These are phyloP conservation scores for Pelargonium myrrhifolium DNA, from an alignment of 441 rosid species.

Conservation along the genomic window DNA sequence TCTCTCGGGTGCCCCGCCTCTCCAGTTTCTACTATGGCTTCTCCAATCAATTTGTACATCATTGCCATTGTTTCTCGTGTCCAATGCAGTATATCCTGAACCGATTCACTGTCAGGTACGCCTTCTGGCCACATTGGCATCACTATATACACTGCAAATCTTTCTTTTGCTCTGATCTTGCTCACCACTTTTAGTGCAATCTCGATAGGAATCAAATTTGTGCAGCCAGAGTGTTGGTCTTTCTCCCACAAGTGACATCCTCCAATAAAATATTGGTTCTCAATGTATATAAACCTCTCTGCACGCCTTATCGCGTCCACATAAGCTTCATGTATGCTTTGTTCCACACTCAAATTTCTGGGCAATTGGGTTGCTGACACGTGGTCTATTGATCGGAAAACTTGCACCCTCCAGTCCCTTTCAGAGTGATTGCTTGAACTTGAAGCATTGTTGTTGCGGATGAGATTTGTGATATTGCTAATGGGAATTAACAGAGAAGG, in stretches of 20 bases:
- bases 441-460: constrained; percentile 17
- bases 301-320: constrained; percentile 68
- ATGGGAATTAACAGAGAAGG: constrained; percentile 43
- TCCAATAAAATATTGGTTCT: constrained; percentile 83
- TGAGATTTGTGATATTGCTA: constrained; percentile 35
- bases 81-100: constrained; percentile 82
- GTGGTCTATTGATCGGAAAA: constrained; percentile 66
- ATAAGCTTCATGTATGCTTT: constrained; percentile 73
- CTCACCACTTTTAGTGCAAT: constrained; percentile 60
- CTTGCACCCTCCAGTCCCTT: constrained; percentile 70
- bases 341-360: constrained; percentile 43
- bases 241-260: constrained; percentile 73
- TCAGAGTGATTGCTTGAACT: constrained; percentile 24
- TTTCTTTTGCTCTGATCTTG: constrained; percentile 52
- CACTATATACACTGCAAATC: constrained; percentile 68
- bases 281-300: constrained; percentile 70
- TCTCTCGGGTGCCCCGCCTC: constrained; percentile 54
- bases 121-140: constrained; percentile 99
- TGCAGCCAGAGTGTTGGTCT: constrained; percentile 56
- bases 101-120: constrained; percentile 64
- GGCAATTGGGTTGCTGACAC: constrained; percentile 47
- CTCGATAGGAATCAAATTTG: constrained; percentile 75
- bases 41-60: constrained; percentile 71
- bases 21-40: constrained; percentile 51
- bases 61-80: constrained; percentile 69